phyloP scores from a whole-genome alignment of 805 yeast genomes.

The Scheffersomyces spartinae region DNA sequence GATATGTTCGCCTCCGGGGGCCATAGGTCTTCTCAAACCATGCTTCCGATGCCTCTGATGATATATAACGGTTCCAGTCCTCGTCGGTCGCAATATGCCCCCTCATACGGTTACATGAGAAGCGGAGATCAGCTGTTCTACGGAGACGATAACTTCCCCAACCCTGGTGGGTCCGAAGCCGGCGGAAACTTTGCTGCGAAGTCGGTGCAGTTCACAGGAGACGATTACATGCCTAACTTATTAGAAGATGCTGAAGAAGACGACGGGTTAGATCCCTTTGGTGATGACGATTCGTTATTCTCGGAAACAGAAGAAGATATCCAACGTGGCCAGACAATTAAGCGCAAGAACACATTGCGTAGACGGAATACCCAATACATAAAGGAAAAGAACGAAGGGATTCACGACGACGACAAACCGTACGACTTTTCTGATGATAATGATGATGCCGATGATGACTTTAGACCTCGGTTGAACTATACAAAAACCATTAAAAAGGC shows the following conservation, averaged over 20 bases:
- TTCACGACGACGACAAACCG: too few relatives aligned
- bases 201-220: slow-evolving; percentile 19
- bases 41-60: too few relatives aligned
- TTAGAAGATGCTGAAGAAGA: slow-evolving; percentile 27
- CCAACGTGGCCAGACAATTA: slow-evolving; percentile 20
- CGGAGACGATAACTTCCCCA: too few relatives aligned
- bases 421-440: slow-evolving; percentile 4
- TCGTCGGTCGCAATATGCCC: too few relatives aligned
- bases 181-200: too few relatives aligned
- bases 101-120: too few relatives aligned
- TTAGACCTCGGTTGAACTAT: slow-evolving; percentile 30
- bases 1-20: too few relatives aligned
- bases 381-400: too few relatives aligned
- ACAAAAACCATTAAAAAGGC: slow-evolving; percentile 33
- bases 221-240: slow-evolving; percentile 27
- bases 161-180: too few relatives aligned
- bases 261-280: slow-evolving; percentile 29
- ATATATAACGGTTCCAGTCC: too few relatives aligned
- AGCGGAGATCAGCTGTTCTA: too few relatives aligned
- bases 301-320: slow-evolving; percentile 30
- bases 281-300: slow-evolving; percentile 32
- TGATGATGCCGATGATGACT: slow-evolving; percentile 19
- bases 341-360: slow-evolving; percentile 9
- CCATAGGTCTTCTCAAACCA: too few relatives aligned
- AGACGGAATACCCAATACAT: slow-evolving; percentile 6